Conservation (phyloP, 305 asterid species). For the Solanum chacoense region DNA sequence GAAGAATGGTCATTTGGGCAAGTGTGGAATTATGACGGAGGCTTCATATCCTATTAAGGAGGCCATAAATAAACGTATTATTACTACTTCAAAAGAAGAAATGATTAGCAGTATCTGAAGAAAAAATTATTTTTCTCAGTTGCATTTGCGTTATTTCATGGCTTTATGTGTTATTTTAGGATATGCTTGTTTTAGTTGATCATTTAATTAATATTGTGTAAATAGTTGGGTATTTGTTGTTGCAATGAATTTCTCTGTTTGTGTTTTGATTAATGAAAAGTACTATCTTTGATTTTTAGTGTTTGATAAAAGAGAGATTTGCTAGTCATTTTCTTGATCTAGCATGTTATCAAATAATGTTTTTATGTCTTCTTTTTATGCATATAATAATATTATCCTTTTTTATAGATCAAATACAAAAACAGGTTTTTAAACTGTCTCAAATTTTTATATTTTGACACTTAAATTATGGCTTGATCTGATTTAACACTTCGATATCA, state of each 20-base stretch:
- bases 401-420: neutral
- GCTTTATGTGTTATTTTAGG: neutral
- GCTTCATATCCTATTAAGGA: slow-evolving; percentile 55
- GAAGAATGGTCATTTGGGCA: slow-evolving; percentile 17
- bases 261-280: neutral
- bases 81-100: neutral
- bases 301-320: neutral
- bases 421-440: too few relatives aligned
- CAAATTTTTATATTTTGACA: neutral
- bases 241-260: neutral
- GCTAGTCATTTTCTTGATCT: neutral
- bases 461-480: neutral
- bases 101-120: neutral
- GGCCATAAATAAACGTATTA: neutral
- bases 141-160: neutral
- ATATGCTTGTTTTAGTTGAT: neutral
- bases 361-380: neutral
- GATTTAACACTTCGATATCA: neutral
- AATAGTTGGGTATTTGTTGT: neutral
- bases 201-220: neutral
- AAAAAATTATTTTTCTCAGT: neutral
- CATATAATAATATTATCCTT: neutral
- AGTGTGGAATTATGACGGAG: slow-evolving; percentile 43
- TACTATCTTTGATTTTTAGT: neutral
- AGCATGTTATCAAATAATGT: neutral